Conservation (phyloP, 306 rosid species). For the Adenanthera pavonina region DNA sequence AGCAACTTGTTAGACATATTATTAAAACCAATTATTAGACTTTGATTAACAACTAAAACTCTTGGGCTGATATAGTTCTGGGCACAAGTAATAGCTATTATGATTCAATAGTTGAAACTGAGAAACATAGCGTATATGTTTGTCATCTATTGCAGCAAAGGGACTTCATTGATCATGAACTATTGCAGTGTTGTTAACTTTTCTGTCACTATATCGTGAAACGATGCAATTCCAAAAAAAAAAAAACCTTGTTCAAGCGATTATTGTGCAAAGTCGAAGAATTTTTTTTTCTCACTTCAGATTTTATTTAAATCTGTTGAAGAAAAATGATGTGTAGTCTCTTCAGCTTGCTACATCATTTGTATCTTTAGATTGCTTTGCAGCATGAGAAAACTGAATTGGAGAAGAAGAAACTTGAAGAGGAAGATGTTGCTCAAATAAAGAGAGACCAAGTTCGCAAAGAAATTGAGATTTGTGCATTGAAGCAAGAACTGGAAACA, state of each 20-base stretch:
- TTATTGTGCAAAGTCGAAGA: constrained; percentile 14
- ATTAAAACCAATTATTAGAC: neutral
- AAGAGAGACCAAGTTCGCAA: constrained; percentile 68
- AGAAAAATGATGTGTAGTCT: constrained; percentile 5
- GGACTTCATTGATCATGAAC: constrained; percentile 7
- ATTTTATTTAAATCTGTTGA: constrained; percentile 8
- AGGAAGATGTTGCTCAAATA: constrained; percentile 67
- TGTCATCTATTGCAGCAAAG: constrained; percentile 25
- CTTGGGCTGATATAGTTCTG: neutral
- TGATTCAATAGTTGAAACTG: constrained; percentile 22
- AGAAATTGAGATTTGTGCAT: constrained; percentile 64
- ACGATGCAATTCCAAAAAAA: constrained; percentile 5
- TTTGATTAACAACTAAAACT: neutral
- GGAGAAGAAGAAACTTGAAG: constrained; percentile 80
- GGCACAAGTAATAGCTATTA: constrained; percentile 8
- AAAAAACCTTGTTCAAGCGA: neutral
- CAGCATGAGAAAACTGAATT: constrained; percentile 69
- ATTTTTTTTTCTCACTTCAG: constrained; percentile 14
- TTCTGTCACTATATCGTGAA: constrained; percentile 1
- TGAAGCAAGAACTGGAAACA: constrained; percentile 71
- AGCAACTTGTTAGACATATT: constrained; percentile 2
- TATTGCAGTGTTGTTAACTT: constrained; percentile 6
- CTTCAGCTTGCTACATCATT: constrained; percentile 26
- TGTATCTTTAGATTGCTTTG: constrained; percentile 41
- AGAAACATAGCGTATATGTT: constrained; percentile 3